phyloP scores from a whole-genome alignment of 1,139 yeast species.

The Pneumocystis sp. region DNA sequence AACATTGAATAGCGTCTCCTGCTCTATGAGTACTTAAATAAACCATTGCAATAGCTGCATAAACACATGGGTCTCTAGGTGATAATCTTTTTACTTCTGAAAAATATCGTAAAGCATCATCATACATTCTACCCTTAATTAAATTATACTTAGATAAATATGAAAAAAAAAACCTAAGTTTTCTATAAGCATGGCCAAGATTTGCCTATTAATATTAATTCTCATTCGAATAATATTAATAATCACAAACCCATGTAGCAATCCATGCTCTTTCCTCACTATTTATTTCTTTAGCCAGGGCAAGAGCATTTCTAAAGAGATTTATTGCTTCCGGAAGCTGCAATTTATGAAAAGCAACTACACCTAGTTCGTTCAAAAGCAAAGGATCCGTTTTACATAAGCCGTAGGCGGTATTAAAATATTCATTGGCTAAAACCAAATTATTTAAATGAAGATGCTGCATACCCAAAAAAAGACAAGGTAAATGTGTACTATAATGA shows the following conservation, averaged over 20 bases:
- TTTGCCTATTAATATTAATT: slow-evolving; percentile 26
- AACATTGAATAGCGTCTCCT: slow-evolving; percentile 53
- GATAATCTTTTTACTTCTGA: slow-evolving; percentile 58
- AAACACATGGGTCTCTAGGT: slow-evolving; percentile 57
- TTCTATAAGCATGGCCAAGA: slow-evolving; percentile 78
- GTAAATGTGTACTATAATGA: slow-evolving; percentile 47
- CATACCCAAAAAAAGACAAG: slow-evolving; percentile 86
- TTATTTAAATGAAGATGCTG: slow-evolving; percentile 85
- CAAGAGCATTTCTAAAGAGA: slow-evolving; percentile 56
- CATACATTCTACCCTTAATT: slow-evolving; percentile 30
- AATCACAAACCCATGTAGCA: slow-evolving; percentile 47
- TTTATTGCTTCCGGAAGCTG: slow-evolving; percentile 56
- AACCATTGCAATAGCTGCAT: slow-evolving; percentile 73
- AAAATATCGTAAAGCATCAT: slow-evolving; percentile 60
- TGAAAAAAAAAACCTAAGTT: slow-evolving; percentile 27
- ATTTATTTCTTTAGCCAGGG: slow-evolving; percentile 52
- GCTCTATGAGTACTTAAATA: slow-evolving; percentile 54
- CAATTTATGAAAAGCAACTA: slow-evolving; percentile 62
- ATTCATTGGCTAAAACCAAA: slow-evolving; percentile 70
- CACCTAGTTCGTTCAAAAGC: slow-evolving; percentile 81
- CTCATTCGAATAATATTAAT: background rate
- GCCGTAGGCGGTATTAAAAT: slow-evolving; percentile 56
- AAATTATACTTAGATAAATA: background rate
- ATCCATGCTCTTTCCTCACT: slow-evolving; percentile 76
- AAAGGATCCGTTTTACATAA: slow-evolving; percentile 78